These are phyloP conservation scores for Plectosphaerella sp. DNA, from an alignment of 2,329 filamentous ascomycete species.

Conservation along the genomic window DNA sequence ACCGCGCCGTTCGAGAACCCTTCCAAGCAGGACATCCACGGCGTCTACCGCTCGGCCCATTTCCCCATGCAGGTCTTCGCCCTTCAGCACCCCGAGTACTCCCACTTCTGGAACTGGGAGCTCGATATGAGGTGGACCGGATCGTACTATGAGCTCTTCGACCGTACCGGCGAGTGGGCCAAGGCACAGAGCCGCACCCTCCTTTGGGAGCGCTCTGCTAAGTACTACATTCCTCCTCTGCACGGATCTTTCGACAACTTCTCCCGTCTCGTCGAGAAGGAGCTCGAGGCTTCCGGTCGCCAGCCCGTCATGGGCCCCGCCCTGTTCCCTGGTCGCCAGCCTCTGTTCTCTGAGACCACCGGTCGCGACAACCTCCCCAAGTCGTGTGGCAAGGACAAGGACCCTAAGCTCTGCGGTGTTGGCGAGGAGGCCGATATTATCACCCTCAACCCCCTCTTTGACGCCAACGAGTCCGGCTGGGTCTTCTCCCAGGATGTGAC, in stretches of 20 bases:
- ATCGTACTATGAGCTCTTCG: slow-evolving; percentile 69
- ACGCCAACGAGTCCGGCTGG: slow-evolving; percentile 68
- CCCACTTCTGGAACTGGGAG: slow-evolving; percentile 68
- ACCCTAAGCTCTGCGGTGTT: slow-evolving; percentile 53
- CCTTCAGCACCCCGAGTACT: slow-evolving; percentile 58
- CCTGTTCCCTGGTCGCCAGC: slow-evolving; percentile 40
- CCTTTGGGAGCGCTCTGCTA: slow-evolving; percentile 73
- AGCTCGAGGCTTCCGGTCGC: slow-evolving; percentile 47
- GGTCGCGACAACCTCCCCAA: slow-evolving; percentile 44
- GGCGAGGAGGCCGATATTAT: slow-evolving; percentile 72
- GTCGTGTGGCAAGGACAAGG: slow-evolving; percentile 30
- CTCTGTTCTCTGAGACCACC: slow-evolving; percentile 45
- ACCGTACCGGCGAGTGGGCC: slow-evolving; percentile 63
- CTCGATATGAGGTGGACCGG: slow-evolving; percentile 64
- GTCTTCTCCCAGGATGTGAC: slow-evolving; percentile 67
- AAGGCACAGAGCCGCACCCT: slow-evolving; percentile 62
- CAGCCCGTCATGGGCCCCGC: slow-evolving; percentile 68
- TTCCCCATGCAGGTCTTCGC: slow-evolving; percentile 62
- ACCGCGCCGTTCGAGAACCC: slow-evolving; percentile 61
- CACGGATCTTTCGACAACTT: slow-evolving; percentile 74
- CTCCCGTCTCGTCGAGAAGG: slow-evolving; percentile 56
- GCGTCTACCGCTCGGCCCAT: slow-evolving; percentile 64
- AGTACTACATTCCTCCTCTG: slow-evolving; percentile 70
- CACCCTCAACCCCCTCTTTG: slow-evolving; percentile 73
- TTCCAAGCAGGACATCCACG: slow-evolving; percentile 55